Evolutionary conservation across 768 basidiomycete genomes (phyloP).

Genomic region (Kwoniella shandongensis): DNA sequence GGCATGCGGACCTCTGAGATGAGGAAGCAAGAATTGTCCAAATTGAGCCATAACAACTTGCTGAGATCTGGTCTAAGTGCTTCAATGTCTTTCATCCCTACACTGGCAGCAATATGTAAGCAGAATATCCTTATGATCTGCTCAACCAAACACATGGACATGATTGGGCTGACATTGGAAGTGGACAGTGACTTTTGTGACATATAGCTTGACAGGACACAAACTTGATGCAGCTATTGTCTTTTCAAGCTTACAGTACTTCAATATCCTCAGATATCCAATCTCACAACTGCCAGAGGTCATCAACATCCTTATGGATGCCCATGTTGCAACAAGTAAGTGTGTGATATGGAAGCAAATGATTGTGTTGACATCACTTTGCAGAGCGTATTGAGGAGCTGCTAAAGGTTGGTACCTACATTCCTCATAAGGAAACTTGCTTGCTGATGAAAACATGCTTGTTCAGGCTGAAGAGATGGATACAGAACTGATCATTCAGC

Average conservation of each 20-base stretch:
- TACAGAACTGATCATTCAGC: background rate
- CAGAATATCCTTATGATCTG: no score
- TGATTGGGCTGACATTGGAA: no score
- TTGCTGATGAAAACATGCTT: no score
- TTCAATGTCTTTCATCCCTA: conserved; percentile 57
- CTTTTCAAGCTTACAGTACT: conserved; percentile 63
- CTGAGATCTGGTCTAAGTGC: conserved; percentile 38
- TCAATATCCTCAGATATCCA: conserved; percentile 55
- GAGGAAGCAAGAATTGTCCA: conserved; percentile 39
- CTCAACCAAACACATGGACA: no score
- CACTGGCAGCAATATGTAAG: conserved; percentile 58
- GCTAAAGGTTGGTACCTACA: no score
- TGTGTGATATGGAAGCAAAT: no score
- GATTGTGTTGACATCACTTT: no score
- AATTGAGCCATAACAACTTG: conserved; percentile 36
- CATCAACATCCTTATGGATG: background rate
- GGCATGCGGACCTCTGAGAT: conserved; percentile 31
- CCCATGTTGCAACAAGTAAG: background rate
- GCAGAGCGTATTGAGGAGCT: background rate
- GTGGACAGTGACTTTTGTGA: conserved; percentile 58
- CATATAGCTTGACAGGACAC: conserved; percentile 64
- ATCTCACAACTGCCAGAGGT: conserved; percentile 39
- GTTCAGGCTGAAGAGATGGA: no score
- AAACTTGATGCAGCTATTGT: conserved; percentile 61
- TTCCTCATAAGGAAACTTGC: no score